These are phyloP conservation scores for Nannochloris sp. DNA, from an alignment of 139 green algal species.

Conservation along the genomic window DNA sequence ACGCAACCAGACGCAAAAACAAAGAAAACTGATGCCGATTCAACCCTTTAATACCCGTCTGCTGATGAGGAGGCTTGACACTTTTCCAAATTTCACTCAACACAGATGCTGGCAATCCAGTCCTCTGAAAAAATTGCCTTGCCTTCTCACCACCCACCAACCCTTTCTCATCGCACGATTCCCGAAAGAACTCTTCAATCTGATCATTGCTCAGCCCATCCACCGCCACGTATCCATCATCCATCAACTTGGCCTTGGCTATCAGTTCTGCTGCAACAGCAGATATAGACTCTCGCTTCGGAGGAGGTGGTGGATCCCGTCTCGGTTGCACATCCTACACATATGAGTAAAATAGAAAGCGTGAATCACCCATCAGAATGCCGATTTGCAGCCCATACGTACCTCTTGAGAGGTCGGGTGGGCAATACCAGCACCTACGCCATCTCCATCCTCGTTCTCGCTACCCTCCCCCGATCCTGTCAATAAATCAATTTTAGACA, in stretches of 20 bases:
- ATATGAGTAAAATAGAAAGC: too few species aligned
- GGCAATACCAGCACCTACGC: too few species aligned
- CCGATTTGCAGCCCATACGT: too few species aligned
- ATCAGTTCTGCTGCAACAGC: not conserved
- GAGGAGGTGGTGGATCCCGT: too few species aligned
- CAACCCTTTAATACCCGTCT: conserved; percentile 24
- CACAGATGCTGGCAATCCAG: conserved; percentile 18
- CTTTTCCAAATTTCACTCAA: conserved; percentile 33
- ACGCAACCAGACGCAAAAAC: conserved; percentile 33
- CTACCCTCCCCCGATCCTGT: too few species aligned
- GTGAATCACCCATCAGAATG: too few species aligned
- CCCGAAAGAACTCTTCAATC: conserved; percentile 29
- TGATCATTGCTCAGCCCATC: conserved; percentile 17
- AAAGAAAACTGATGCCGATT: conserved; percentile 27
- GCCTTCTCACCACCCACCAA: conserved; percentile 34
- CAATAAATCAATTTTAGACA: too few species aligned
- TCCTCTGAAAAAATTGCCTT: conserved; percentile 32
- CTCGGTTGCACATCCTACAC: too few species aligned
- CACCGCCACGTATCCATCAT: conserved; percentile 8
- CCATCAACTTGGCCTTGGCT: not conserved
- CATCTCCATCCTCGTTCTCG: too few species aligned
- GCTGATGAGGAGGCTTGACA: conserved; percentile 23
- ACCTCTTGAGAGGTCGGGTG: too few species aligned
- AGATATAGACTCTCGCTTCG: too few species aligned
- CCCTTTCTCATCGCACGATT: conserved; percentile 29